Conservation (phyloP, 2,329 filamentous ascomycete species). For the Trichophyton simii region DNA sequence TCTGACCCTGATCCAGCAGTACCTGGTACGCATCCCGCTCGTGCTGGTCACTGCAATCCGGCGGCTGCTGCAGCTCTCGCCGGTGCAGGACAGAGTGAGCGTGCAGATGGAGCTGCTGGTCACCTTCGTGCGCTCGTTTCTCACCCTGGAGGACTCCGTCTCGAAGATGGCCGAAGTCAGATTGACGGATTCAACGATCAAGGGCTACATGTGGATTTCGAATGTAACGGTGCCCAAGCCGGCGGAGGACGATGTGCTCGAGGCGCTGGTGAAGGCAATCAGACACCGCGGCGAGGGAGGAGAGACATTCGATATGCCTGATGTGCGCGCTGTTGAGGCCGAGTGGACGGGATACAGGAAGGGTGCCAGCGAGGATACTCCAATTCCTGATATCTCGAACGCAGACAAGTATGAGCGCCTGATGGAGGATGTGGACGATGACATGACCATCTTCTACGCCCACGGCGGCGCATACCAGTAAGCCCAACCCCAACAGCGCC, state of each 20-base stretch:
- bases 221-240: conserved; percentile 53
- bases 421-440: conserved; percentile 27
- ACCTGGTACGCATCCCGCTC: conserved; percentile 30
- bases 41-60: conserved; percentile 32
- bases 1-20: conserved; percentile 12
- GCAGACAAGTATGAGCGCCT: conserved; percentile 31
- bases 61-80: conserved; percentile 49
- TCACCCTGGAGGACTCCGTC: conserved; percentile 42
- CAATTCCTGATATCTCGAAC: conserved; percentile 31
- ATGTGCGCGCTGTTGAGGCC: conserved; percentile 27
- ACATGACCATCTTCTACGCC: conserved; percentile 35
- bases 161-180: conserved; percentile 51
- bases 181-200: conserved; percentile 53
- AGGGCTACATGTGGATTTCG: conserved; percentile 71
- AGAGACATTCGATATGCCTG: conserved; percentile 29
- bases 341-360: conserved; percentile 36
- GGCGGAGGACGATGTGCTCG: conserved; percentile 35
- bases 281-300: conserved; percentile 27
- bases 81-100: conserved; percentile 64
- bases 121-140: conserved; percentile 55
- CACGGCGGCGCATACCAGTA: conserved; percentile 38
- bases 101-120: conserved; percentile 62
- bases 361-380: conserved; percentile 27
- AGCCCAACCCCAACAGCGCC: background rate
- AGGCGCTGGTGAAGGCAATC: conserved; percentile 29